phyloP scores from a whole-genome alignment of 2,329 filamentous ascomycete species.

The Cladosporium sp. region DNA sequence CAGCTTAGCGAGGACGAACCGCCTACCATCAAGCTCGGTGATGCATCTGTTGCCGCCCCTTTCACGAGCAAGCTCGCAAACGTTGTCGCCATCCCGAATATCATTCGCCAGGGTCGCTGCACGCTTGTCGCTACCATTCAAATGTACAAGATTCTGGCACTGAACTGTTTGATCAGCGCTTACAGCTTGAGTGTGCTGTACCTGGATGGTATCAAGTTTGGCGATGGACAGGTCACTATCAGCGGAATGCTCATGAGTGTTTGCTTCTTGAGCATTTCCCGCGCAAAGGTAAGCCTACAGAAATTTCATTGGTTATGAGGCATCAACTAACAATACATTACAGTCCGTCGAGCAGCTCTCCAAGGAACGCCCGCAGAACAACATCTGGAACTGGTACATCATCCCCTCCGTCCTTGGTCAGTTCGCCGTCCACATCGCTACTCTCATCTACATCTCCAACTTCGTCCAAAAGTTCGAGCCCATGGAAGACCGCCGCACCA shows the following conservation, averaged over 20 bases:
- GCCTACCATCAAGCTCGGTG: slow-evolving; percentile 91
- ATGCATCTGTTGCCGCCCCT: slow-evolving; percentile 92
- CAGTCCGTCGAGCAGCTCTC: slow-evolving; percentile 87
- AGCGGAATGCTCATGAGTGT: slow-evolving; percentile 99
- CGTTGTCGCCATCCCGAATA: slow-evolving; percentile 95
- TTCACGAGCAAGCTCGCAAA: slow-evolving; percentile 98
- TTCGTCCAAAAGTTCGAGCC: slow-evolving; percentile 82
- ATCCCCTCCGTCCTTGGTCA: slow-evolving; percentile 96
- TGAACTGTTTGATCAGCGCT: slow-evolving; percentile 96
- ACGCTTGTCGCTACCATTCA: slow-evolving; percentile 97
- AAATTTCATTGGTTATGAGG: no score
- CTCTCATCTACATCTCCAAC: slow-evolving; percentile 87
- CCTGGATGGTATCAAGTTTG: slow-evolving; percentile 97
- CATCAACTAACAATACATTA: slow-evolving; percentile 25
- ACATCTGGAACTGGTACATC: slow-evolving; percentile 99
- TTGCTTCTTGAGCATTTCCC: slow-evolving; percentile 97
- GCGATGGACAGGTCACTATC: slow-evolving; percentile 96
- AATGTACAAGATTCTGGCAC: slow-evolving; percentile 97
- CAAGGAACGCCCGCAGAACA: slow-evolving; percentile 94
- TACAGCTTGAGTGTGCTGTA: slow-evolving; percentile 97
- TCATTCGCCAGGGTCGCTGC: slow-evolving; percentile 94
- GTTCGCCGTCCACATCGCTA: slow-evolving; percentile 91
- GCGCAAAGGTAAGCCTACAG: slow-evolving; percentile 61
- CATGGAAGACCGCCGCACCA: slow-evolving; percentile 48
- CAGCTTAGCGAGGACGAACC: slow-evolving; percentile 87